Percentiles rank a stretch among this genome's conserved stretches.
Conservation (phyloP, 1,284 basidiomycete species). For the Ganoderma lingzhi region DNA sequence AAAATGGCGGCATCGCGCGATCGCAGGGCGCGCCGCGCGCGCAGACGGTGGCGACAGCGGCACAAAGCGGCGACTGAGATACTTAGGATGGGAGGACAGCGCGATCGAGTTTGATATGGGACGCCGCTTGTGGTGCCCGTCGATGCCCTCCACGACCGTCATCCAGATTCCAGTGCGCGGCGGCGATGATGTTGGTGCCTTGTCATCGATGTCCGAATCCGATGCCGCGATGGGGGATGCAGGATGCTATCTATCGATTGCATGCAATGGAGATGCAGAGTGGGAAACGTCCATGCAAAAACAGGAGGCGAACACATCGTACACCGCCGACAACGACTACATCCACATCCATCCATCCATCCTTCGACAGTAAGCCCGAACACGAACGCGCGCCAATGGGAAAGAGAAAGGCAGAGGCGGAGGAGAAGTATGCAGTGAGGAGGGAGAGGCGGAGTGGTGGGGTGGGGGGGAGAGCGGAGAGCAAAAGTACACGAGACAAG, state of each 20-base stretch:
- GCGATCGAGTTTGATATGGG: constrained; percentile 9
- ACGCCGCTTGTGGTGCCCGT: constrained; percentile 8
- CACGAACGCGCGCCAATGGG: background rate
- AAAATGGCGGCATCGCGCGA: background rate
- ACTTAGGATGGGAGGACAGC: background rate
- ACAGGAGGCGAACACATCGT: constrained; percentile 5
- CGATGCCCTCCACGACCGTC: background rate
- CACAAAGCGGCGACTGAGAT: constrained; percentile 2
- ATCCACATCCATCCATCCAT: background rate
- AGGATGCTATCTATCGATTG: constrained; percentile 23
- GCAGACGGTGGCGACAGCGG: background rate
- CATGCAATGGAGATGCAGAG: constrained; percentile 13
- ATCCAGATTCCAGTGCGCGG: background rate
- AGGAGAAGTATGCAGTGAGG: background rate
- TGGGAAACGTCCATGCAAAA: constrained; percentile 10
- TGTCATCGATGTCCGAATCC: constrained; percentile 16
- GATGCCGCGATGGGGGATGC: constrained; percentile 3
- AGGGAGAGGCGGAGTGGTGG: background rate
- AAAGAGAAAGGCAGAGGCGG: background rate
- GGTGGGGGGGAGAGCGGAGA: background rate
- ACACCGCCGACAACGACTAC: constrained; percentile 9
- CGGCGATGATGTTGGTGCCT: constrained; percentile 13
- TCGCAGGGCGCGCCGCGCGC: background rate
- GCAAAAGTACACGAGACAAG: constrained; percentile 13
- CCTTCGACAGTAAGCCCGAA: background rate